A percentile compares a stretch with the other conserved stretches of the same genome.
These are phyloP conservation scores for Salix purpurea DNA, from an alignment of 345 rosid genomes.

Conservation along the genomic window DNA sequence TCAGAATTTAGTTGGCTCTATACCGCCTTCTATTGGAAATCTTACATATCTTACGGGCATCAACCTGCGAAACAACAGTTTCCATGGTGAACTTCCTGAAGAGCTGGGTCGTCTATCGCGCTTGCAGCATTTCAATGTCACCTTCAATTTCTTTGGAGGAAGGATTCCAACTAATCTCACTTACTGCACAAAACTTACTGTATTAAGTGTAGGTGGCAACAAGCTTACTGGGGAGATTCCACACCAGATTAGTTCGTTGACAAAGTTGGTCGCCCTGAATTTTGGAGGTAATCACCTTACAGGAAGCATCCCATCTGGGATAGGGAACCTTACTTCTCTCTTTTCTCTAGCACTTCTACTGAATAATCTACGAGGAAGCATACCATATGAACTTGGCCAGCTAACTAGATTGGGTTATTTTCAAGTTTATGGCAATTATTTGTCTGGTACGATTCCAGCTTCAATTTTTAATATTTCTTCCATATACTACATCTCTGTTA, in stretches of 20 bases:
- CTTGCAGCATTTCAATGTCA: constrained; percentile 11
- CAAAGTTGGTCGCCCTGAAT: background rate
- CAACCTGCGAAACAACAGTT: constrained; percentile 15
- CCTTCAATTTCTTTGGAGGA: constrained; percentile 9
- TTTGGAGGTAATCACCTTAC: constrained; percentile 11
- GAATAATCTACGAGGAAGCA: constrained; percentile 20
- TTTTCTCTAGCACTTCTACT: background rate
- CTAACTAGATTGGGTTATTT: constrained; percentile 15
- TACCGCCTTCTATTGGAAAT: constrained; percentile 24
- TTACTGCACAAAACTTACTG: constrained; percentile 10
- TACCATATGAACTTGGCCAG: constrained; percentile 23
- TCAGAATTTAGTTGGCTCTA: constrained; percentile 13
- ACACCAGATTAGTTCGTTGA: constrained; percentile 10
- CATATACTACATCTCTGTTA: constrained; percentile 3
- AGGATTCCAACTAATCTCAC: constrained; percentile 15
- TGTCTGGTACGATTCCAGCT: constrained; percentile 27
- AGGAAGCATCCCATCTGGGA: constrained; percentile 25
- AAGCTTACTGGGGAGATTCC: constrained; percentile 15
- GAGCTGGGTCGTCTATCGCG: constrained; percentile 12
- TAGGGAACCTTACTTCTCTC: constrained; percentile 29
- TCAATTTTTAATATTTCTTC: constrained; percentile 31
- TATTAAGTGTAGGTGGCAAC: background rate
- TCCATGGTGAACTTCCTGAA: constrained; percentile 20
- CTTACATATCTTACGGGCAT: constrained; percentile 10
- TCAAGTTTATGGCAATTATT: constrained; percentile 14